Evolutionary conservation across 164 flowering plant species (phyloP).

Genomic region (Vitis rupestris): DNA sequence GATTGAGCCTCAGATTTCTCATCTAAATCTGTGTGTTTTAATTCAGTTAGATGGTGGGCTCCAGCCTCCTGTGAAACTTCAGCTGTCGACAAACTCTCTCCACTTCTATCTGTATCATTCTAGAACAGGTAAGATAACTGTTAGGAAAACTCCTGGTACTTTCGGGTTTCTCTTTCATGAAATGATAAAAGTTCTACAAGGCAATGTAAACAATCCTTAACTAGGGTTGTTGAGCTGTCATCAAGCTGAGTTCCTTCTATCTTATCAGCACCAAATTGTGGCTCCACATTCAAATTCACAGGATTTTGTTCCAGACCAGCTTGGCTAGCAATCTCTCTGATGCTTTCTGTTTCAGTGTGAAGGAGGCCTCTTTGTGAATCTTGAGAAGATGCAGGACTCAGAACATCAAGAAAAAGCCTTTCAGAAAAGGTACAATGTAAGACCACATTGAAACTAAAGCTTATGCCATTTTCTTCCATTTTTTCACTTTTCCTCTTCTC

Average conservation of each 20-base stretch:
- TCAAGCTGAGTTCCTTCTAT: conserved; percentile 10
- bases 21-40: conserved; percentile 1
- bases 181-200: background rate
- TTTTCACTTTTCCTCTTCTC: background rate
- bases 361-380: conserved; percentile 25
- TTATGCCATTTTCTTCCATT: background rate
- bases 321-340: conserved; percentile 10
- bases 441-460: conserved; percentile 10
- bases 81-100: conserved; percentile 23
- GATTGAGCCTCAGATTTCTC: conserved; percentile 17
- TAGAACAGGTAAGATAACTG: conserved; percentile 20
- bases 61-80: conserved; percentile 11
- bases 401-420: conserved; percentile 32
- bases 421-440: conserved; percentile 23
- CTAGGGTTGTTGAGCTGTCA: conserved; percentile 31
- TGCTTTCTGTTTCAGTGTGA: conserved; percentile 24
- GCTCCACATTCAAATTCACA: background rate
- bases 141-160: conserved; percentile 11
- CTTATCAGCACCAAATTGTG: conserved; percentile 13
- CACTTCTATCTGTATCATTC: conserved; percentile 45
- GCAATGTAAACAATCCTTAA: conserved; percentile 30
- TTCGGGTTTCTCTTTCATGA: no score
- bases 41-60: background rate
- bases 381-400: conserved; percentile 42
- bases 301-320: conserved; percentile 13